phyloP scores from a whole-genome alignment of 202 grass and related monocot species.

The Cymbopogon flexuosus region DNA sequence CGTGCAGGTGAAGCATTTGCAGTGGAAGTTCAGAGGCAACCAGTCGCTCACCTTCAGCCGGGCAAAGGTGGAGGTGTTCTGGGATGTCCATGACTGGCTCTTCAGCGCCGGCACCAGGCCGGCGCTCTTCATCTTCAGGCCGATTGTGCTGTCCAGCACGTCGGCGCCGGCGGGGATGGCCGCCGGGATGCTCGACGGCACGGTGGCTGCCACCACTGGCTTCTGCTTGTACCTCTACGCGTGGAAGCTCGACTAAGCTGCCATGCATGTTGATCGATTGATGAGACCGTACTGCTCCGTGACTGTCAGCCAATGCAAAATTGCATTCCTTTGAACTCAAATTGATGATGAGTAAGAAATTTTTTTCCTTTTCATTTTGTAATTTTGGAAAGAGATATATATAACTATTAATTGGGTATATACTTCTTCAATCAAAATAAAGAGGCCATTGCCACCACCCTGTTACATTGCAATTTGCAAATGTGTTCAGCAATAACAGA shows the following conservation, averaged over 20 bases:
- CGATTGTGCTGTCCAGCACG: slow-evolving; percentile 49
- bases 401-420: slow-evolving; percentile 39
- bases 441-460: neutral
- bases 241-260: slow-evolving; percentile 61
- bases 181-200: slow-evolving; percentile 22
- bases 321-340: neutral
- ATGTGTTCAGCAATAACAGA: neutral
- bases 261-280: neutral
- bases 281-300: neutral
- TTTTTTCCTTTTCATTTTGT: slow-evolving; percentile 26
- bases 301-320: neutral
- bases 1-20: slow-evolving; percentile 66
- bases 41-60: slow-evolving; percentile 55
- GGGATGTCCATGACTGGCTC: slow-evolving; percentile 78
- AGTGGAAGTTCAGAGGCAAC: slow-evolving; percentile 75
- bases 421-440: slow-evolving; percentile 6
- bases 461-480: neutral
- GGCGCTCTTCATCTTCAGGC: slow-evolving; percentile 68
- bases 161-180: slow-evolving; percentile 23
- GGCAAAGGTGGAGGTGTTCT: slow-evolving; percentile 70
- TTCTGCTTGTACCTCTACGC: slow-evolving; percentile 73
- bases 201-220: neutral
- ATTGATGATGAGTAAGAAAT: slow-evolving; percentile 18
- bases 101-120: slow-evolving; percentile 57
- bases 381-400: slow-evolving; percentile 25